Conservation (phyloP, 176 grass and related monocot genomes). For the Triticum turgidum region DNA sequence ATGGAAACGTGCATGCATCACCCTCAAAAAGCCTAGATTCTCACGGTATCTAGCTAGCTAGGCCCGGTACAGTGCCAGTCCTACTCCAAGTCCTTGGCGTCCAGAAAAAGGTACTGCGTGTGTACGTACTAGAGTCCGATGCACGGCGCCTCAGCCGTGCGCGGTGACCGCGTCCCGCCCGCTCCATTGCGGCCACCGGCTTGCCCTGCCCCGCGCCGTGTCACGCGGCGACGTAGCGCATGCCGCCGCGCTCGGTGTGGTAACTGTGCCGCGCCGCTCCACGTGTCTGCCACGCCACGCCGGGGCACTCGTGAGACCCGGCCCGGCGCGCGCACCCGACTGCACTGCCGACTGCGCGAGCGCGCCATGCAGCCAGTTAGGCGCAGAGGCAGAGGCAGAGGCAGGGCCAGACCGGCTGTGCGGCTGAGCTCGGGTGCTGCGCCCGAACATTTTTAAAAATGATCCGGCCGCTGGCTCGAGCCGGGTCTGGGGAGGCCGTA, state of each 20-base stretch:
- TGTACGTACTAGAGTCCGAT: background rate
- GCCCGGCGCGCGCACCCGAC: background rate
- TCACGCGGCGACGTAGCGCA: background rate
- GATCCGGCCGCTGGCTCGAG: background rate
- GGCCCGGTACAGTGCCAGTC: background rate
- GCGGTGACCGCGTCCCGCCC: background rate
- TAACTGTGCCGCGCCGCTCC: background rate
- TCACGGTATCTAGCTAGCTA: background rate
- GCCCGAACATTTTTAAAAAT: constrained; percentile 21
- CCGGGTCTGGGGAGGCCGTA: background rate
- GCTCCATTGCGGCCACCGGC: background rate
- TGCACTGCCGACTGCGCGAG: background rate
- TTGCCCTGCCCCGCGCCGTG: background rate
- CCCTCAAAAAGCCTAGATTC: background rate
- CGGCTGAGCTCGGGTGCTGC: background rate
- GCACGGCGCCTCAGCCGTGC: background rate
- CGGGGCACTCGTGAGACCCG: background rate
- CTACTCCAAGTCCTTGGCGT: background rate
- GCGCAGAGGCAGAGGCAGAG: background rate
- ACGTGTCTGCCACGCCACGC: background rate
- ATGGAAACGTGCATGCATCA: background rate
- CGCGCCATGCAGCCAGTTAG: background rate
- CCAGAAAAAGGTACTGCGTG: background rate
- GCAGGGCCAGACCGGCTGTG: background rate
- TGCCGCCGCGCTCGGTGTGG: background rate